Evolutionary conservation across 495 filamentous ascomycete species (phyloP), one percentile per base, ranked within the genome.

Genomic region (Neurospora sp.): DNA sequence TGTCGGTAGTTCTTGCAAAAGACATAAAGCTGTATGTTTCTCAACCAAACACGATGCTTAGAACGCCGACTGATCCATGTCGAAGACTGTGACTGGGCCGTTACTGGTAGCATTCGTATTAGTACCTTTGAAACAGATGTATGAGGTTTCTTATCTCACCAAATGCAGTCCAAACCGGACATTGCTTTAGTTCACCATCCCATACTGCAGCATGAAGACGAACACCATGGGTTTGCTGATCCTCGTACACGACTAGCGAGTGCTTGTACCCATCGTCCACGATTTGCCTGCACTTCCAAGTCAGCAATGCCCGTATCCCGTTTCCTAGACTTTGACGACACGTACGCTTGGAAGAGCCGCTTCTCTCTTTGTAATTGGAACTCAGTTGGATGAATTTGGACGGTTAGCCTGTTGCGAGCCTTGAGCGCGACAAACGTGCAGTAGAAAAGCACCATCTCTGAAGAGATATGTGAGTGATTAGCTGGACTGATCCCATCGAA

Each of bases 101-200:
- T 92, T 39, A 93, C 88, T 88, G 72, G 62, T 20, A 35, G n/a
- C 46, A 37, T 8, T 23, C 11, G 16, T 39, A 18, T 66, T 42
- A 74, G 69, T 16, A 23, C 23, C 44, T 3, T 8, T 48, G 46
- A 12, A 10, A n/a, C 12, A 41, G 39, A 35, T 3, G 5, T 18
- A 37, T 27, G 37, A 38, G 48, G 0, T 59, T 11, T 35, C 20
- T 48, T 72, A 31, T 74, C 82, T 18, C 82, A 89, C 87, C 79
- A 76, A 93, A 94, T 1, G 92, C 91, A 5, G 90, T 93, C 92
- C 92, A 94, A 27, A 93, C 88, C 0, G 92, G 92, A 71, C 86
- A 87, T 40, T 80, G 82, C 59, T 79, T 77, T 10, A 88, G 76
- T 70, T 85, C 83, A 7, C 87, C 87, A 48, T 84, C 83, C 79